These are phyloP conservation scores for Diplotaxis tenuifolia DNA, from an alignment of 345 rosid species.

Conservation along the genomic window DNA sequence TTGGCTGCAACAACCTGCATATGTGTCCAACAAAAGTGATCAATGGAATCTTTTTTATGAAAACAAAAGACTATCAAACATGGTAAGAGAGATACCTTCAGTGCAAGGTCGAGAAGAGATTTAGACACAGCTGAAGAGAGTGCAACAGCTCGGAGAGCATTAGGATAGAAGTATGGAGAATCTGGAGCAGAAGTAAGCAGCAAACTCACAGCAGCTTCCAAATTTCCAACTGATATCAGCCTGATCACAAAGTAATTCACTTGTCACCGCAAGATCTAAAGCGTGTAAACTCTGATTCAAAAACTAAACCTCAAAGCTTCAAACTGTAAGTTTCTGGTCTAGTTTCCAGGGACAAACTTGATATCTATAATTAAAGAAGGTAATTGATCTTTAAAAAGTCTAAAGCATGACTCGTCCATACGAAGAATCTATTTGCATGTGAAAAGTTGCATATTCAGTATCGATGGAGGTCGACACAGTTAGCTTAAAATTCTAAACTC, in stretches of 20 bases:
- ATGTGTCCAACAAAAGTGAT: constrained; percentile 18
- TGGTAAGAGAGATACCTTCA: constrained; percentile 52
- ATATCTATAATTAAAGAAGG: neutral
- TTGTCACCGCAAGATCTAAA: constrained; percentile 20
- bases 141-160: constrained; percentile 95
- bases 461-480: neutral
- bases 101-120: constrained; percentile 94
- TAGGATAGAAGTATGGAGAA: constrained; percentile 82
- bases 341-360: neutral
- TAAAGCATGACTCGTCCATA: neutral
- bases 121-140: constrained; percentile 95
- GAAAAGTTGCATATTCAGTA: constrained; percentile 18
- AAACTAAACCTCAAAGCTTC: neutral
- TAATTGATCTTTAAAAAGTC: neutral
- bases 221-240: constrained; percentile 87
- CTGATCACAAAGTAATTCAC: constrained; percentile 46
- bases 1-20: constrained; percentile 93
- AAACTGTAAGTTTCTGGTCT: neutral
- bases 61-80: constrained; percentile 2
- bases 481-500: neutral
- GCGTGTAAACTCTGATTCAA: neutral
- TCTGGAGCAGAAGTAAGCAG: constrained; percentile 91
- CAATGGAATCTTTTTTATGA: neutral
- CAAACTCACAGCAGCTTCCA: constrained; percentile 94
- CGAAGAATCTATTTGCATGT: constrained; percentile 5